Evolutionary conservation across 2,329 filamentous ascomycete species (phyloP).

Genomic region (Moelleriella libera): DNA sequence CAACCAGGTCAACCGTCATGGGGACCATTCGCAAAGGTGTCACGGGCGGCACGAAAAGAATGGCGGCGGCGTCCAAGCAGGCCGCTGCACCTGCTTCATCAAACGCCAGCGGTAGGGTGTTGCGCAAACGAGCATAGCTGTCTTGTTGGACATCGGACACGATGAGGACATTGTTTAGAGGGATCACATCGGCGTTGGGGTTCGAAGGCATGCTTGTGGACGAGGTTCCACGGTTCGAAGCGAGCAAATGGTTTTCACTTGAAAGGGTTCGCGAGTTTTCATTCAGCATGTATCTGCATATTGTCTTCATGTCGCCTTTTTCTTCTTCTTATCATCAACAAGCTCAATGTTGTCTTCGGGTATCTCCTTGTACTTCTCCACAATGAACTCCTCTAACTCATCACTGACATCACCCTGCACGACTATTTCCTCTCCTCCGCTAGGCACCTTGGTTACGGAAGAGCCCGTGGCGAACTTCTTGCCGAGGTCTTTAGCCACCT

Average conservation of each 20-base stretch:
- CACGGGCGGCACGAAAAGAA: constrained; percentile 34
- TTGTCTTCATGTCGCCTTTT: constrained; percentile 16
- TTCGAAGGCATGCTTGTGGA: neutral
- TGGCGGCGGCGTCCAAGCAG: constrained; percentile 21
- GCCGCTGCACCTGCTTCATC: constrained; percentile 23
- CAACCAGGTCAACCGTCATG: constrained; percentile 37
- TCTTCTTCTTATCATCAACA: constrained; percentile 94
- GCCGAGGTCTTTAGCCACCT: constrained; percentile 83
- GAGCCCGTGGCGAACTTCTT: constrained; percentile 97
- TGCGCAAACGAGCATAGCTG: constrained; percentile 35
- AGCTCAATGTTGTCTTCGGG: constrained; percentile 92
- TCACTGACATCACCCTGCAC: constrained; percentile 95
- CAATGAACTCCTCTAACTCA: constrained; percentile 81
- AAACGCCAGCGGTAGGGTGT: constrained; percentile 33
- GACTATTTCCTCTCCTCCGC: constrained; percentile 88
- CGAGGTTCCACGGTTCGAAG: neutral
- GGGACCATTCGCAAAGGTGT: constrained; percentile 38
- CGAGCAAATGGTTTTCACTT: neutral
- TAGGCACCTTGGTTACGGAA: constrained; percentile 77
- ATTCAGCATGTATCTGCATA: neutral
- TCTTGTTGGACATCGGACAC: neutral
- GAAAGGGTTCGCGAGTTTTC: neutral
- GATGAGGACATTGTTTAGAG: too few species aligned
- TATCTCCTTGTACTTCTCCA: constrained; percentile 79
- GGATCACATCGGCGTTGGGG: too few species aligned